A percentile compares a stretch with the other conserved stretches of the same genome.
phyloP scores from a whole-genome alignment of 768 basidiomycete genomes.

The Pulveroboletus sp. region DNA sequence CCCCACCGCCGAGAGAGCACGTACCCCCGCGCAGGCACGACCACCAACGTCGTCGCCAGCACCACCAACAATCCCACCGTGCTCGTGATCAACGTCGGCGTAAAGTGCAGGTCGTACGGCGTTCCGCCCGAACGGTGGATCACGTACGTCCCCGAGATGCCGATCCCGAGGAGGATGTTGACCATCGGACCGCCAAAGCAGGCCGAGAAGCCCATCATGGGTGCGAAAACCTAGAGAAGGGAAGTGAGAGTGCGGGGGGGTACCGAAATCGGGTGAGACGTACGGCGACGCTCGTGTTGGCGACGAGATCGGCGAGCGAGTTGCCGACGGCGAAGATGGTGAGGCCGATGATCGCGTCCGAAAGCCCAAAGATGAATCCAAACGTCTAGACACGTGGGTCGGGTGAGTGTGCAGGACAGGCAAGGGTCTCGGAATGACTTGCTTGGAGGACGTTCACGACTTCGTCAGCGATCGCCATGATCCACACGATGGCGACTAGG shows the following conservation, averaged over 20 bases:
- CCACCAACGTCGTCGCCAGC: slow-evolving; percentile 69
- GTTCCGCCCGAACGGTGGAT: slow-evolving; percentile 52
- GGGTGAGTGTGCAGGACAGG: background rate
- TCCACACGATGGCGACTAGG: slow-evolving; percentile 89
- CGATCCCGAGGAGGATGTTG: slow-evolving; percentile 87
- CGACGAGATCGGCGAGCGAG: slow-evolving; percentile 93
- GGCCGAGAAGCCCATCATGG: slow-evolving; percentile 92
- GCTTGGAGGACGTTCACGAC: slow-evolving; percentile 90
- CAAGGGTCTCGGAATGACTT: slow-evolving; percentile 9
- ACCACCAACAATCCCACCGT: slow-evolving; percentile 75
- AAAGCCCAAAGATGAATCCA: slow-evolving; percentile 90
- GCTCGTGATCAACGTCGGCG: slow-evolving; percentile 81
- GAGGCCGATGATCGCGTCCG: slow-evolving; percentile 94
- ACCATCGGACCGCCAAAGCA: slow-evolving; percentile 94
- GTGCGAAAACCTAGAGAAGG: slow-evolving; percentile 64
- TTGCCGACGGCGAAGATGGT: slow-evolving; percentile 98
- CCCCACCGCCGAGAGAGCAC: slow-evolving; percentile 81
- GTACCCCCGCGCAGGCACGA: slow-evolving; percentile 84
- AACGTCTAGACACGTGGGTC: slow-evolving; percentile 58
- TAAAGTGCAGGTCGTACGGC: slow-evolving; percentile 74
- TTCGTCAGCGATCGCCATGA: slow-evolving; percentile 97
- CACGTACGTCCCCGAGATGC: slow-evolving; percentile 86
- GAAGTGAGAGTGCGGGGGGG: background rate
- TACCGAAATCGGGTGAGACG: slow-evolving; percentile 26
- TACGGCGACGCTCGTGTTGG: slow-evolving; percentile 93